Base-by-base conservation (phyloP, 169 alveolate species). In the Cryptosporidium ubiquitum region DNA sequence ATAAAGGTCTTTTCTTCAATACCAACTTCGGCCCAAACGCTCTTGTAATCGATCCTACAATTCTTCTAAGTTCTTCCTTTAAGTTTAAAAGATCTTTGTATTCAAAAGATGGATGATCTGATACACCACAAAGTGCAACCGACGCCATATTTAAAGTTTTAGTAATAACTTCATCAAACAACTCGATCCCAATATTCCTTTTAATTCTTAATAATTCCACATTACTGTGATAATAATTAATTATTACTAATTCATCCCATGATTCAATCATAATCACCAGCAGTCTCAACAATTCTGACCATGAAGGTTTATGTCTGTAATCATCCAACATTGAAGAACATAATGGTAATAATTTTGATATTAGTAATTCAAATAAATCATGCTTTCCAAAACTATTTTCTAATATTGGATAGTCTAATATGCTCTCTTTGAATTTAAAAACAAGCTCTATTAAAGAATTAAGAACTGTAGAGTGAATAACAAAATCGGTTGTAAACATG, bases 11-110 rank as follows among this genome's bases (percentile, higher is more conserved):
- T 23, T 58, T 37, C n/a, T 66, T 64, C 6, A 79, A 39, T 3
- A 79, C 40, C 12, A 44, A 26, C 16, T 58, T 61, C 6, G 89
- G 89, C n/a, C 89, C 89, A 47, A 79, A 79, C 20, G 89, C 75
- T 37, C 89, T 58, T 40, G 61, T 79, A 5, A 79, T 61, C 9
- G 75, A 58, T 44, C 89, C 89, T 29, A 79, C 89, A 31, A 58
- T 61, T 40, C 66, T 29, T 42, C 75, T 79, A n/a, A 79, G 40
- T 31, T 79, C 89, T 23, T 60, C 58, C 69, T 64, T 79, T 3
- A 58, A 14, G 7, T 23, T 40, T 9, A 47, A 79, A 60, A 79
- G 51, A 31, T 79, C 89, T 31, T 66, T 60, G 29, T 47, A 61
- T 47, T 37, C 52, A 40, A 64, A 26, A 9, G 60, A 35, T 20